Evolutionary conservation across 441 rosid species (phyloP).

Genomic region (Breynia disticha): DNA sequence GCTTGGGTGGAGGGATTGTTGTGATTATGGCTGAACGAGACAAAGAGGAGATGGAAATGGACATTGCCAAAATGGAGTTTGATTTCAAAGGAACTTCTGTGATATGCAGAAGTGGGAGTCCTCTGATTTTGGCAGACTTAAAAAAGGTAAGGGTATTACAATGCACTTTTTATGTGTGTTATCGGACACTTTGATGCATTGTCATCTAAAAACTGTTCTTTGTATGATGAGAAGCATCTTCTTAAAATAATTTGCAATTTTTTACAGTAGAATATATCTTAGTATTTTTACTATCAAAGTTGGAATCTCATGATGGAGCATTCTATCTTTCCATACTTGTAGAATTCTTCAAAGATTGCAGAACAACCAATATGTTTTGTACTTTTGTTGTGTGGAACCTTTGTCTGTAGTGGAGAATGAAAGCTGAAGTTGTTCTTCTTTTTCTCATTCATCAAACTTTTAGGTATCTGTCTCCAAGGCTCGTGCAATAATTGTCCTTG

Average conservation of each 20-base stretch:
- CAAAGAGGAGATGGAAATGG: conserved; percentile 79
- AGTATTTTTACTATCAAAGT: neutral
- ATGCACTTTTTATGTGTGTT: neutral
- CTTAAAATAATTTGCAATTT: too few relatives aligned
- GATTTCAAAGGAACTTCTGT: conserved; percentile 61
- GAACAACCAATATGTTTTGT: too few relatives aligned
- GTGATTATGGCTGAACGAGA: conserved; percentile 73
- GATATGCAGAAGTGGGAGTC: conserved; percentile 71
- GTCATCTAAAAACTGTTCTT: neutral
- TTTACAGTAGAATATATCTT: neutral
- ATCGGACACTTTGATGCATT: neutral
- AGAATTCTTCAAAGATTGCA: neutral
- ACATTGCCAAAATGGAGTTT: conserved; percentile 74
- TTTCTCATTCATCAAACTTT: conserved; percentile 16
- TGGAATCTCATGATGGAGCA: neutral
- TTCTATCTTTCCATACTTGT: neutral
- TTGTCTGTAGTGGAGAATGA: too few relatives aligned
- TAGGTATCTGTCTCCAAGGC: conserved; percentile 77
- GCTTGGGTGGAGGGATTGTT: conserved; percentile 63
- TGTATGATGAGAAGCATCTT: neutral
- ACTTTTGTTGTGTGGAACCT: too few relatives aligned
- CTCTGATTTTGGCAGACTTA: conserved; percentile 57
- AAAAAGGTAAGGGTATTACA: conserved; percentile 33
- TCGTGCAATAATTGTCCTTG: conserved; percentile 63
- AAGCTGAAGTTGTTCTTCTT: conserved; percentile 2